Conservation (phyloP, 2,329 filamentous ascomycete species). For the Exophiala calicioides region DNA sequence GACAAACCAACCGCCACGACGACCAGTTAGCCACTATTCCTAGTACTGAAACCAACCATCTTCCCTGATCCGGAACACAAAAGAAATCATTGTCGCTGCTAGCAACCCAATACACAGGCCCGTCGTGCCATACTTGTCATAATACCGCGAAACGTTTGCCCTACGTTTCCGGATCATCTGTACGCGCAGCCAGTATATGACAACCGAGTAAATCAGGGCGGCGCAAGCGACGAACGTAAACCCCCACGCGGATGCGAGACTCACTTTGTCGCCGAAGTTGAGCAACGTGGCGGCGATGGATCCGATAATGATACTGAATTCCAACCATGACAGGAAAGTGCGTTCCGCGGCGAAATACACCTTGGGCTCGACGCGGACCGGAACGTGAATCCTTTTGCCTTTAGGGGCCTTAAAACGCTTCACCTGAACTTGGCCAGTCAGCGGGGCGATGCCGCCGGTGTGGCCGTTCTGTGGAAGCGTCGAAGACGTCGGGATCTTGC, state of each 20-base stretch:
- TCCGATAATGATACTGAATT: constrained; percentile 93
- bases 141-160: constrained; percentile 74
- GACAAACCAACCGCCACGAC: no score
- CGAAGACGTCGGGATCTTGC: constrained; percentile 58
- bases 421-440: constrained; percentile 44
- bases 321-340: constrained; percentile 95
- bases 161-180: constrained; percentile 78
- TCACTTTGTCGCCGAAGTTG: constrained; percentile 70
- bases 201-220: constrained; percentile 79
- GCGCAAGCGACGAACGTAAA: constrained; percentile 81
- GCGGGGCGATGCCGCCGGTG: constrained; percentile 41
- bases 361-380: constrained; percentile 93
- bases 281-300: constrained; percentile 81
- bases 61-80: constrained; percentile 72
- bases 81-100: constrained; percentile 73
- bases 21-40: no score
- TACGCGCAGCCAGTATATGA: constrained; percentile 85
- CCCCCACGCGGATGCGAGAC: constrained; percentile 69
- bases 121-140: constrained; percentile 84
- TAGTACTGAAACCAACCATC: constrained; percentile 41
- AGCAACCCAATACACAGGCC: constrained; percentile 73
- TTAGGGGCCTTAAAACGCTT: constrained; percentile 60
- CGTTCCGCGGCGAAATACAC: constrained; percentile 96
- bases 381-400: constrained; percentile 78
- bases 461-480: constrained; percentile 40